Evolutionary conservation across 129 eudicot species (phyloP), one percentile per base, ranked within the genome.

Genomic region (Flaveria sonorensis): DNA sequence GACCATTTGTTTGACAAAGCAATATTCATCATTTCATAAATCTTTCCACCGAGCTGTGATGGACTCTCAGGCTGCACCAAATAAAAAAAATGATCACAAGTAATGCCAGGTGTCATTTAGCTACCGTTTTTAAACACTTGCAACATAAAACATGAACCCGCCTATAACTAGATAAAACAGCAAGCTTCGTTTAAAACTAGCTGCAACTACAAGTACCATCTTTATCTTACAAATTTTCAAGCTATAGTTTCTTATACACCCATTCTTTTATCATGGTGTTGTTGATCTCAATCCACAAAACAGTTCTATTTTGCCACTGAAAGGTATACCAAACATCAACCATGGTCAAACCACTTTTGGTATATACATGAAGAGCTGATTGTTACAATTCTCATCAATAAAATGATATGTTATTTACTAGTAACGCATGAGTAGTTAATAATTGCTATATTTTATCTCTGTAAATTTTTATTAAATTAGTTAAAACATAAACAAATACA

Each of bases 41-140:
- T 94, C 83, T 94, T 94, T 50, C 94, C 97, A 15, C 99, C 97
- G 36, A 93, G 81, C 51, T 90, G 90, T 42, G 96, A 84, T 16
- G 96, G 98, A 70, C 85, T 90, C 47, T 93, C 99, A 28, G 97
- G 97, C 99, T 94, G 89, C 89, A 89, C n/a, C 81, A 77, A 53
- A 67, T 52, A 12, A 24, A 42, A 15, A 63, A 26, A 40, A 4
- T 61, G 16, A 12, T 61, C 1, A 26, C 5, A 0, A 61, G 6
- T 61, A 61, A 26, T 4, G 7, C 18, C 42, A 26, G 67, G 67
- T 13, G 67, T 61, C 19, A 26, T 61, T 61, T 52, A 52, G 59
- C 19, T 52, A 16, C n/a, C 59, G 0, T 56, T 56, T 56, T 56
- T 2, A 56, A 56, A 55, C 62, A 7, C 21, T 55, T 55, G 0